Percentiles rank a stretch among this genome's conserved stretches.
Evolutionary conservation across 805 yeast species (phyloP).

Genomic region (Teunomyces pallodes): DNA sequence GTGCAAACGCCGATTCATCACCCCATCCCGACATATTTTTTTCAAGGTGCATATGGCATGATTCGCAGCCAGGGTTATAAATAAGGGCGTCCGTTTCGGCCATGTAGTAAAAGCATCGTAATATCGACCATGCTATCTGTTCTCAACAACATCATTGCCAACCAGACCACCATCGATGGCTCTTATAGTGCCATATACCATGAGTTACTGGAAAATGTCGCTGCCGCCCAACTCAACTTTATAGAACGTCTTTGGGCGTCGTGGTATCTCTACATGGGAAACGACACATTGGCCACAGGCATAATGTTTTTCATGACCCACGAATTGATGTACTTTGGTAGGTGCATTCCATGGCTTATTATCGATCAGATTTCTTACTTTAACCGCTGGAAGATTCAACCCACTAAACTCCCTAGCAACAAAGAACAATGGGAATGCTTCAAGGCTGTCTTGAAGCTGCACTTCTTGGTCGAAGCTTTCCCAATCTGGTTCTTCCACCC

Average conservation of each 20-base stretch:
- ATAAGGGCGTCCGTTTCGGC: neutral
- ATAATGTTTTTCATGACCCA: slow-evolving; percentile 53
- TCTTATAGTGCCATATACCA: neutral
- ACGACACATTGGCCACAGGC: slow-evolving; percentile 58
- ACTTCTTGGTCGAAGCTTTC: slow-evolving; percentile 55
- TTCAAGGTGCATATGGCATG: slow-evolving; percentile 1
- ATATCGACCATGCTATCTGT: neutral
- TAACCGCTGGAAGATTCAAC: slow-evolving; percentile 53
- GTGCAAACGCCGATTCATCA: slow-evolving; percentile 1
- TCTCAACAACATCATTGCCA: slow-evolving; percentile 1
- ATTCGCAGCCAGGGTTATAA: slow-evolving; percentile 4
- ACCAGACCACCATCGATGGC: neutral
- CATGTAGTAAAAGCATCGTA: neutral
- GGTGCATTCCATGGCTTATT: slow-evolving; percentile 58
- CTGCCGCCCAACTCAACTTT: slow-evolving; percentile 22
- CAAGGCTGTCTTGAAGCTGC: slow-evolving; percentile 55
- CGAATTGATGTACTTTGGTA: slow-evolving; percentile 56
- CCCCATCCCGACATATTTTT: slow-evolving; percentile 2
- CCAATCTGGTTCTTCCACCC: slow-evolving; percentile 68
- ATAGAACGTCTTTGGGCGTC: slow-evolving; percentile 54
- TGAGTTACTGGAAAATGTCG: neutral
- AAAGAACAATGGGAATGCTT: slow-evolving; percentile 63
- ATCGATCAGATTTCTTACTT: slow-evolving; percentile 54
- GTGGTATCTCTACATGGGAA: slow-evolving; percentile 52
- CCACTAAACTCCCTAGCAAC: slow-evolving; percentile 48